phyloP scores from a whole-genome alignment of 495 filamentous ascomycete species.

The Achaetomiella virescens region DNA sequence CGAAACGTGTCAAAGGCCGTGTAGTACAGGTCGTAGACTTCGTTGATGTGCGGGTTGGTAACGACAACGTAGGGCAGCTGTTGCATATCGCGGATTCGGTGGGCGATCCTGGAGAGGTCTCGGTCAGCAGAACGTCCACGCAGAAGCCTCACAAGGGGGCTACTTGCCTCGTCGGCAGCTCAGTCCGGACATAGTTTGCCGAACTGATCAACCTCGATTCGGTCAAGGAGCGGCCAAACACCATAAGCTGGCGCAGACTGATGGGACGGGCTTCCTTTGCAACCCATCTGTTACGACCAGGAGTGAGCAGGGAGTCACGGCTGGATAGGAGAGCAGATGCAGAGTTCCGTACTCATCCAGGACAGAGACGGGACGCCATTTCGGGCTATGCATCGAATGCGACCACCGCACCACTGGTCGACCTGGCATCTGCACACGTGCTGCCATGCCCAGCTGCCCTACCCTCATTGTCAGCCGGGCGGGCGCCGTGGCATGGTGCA shows the following conservation, averaged over 20 bases:
- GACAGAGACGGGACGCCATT: constrained; percentile 76
- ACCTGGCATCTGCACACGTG: background rate
- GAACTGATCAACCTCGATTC: constrained; percentile 85
- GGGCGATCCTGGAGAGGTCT: constrained; percentile 57
- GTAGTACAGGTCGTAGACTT: constrained; percentile 96
- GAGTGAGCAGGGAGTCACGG: constrained; percentile 14
- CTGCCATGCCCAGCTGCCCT: constrained; percentile 15
- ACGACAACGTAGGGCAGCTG: constrained; percentile 92
- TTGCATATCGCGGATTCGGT: constrained; percentile 96
- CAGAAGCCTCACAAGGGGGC: background rate
- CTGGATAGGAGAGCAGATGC: background rate
- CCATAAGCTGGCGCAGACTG: constrained; percentile 84
- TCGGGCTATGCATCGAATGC: constrained; percentile 35
- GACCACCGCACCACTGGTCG: background rate
- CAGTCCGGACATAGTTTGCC: constrained; percentile 94
- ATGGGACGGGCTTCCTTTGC: constrained; percentile 78
- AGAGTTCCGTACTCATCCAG: constrained; percentile 69
- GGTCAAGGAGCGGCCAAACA: constrained; percentile 84
- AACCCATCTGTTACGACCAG: constrained; percentile 62
- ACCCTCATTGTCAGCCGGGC: constrained; percentile 30
- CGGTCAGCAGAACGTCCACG: background rate
- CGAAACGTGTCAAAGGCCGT: constrained; percentile 87
- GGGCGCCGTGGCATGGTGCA: constrained; percentile 40
- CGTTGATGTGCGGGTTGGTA: constrained; percentile 86
- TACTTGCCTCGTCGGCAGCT: constrained; percentile 78